Evolutionary conservation across 2,329 filamentous ascomycete species (phyloP).

Genomic region (Esteya vermicola): DNA sequence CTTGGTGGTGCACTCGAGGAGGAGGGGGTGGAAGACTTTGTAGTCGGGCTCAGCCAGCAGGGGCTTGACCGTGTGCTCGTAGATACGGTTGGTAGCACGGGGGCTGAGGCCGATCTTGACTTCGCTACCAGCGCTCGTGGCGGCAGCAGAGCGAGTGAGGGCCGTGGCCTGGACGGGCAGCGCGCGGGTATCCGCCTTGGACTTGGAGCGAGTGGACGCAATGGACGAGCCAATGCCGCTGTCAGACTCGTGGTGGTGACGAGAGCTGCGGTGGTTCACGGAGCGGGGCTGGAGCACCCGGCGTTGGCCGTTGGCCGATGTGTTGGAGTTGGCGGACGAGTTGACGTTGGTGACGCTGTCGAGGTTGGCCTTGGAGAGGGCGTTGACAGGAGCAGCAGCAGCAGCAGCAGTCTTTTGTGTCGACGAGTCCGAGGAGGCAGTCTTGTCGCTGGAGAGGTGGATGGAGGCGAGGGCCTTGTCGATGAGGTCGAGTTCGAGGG

Average conservation of each 20-base stretch:
- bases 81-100: conserved; percentile 62
- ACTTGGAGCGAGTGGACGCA: conserved; percentile 44
- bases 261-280: conserved; percentile 31
- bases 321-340: too few species aligned
- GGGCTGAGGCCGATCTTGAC: conserved; percentile 49
- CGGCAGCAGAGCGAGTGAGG: conserved; percentile 45
- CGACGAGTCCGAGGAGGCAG: too few species aligned
- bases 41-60: conserved; percentile 59
- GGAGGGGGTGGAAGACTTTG: conserved; percentile 67
- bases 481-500: conserved; percentile 50
- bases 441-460: conserved; percentile 14
- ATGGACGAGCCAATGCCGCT: conserved; percentile 81
- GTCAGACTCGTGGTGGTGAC: conserved; percentile 61
- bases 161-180: conserved; percentile 30
- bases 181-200: conserved; percentile 26
- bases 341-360: too few species aligned
- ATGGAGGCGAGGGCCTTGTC: conserved; percentile 34
- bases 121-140: conserved; percentile 28
- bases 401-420: too few species aligned
- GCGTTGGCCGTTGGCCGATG: conserved; percentile 21
- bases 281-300: conserved; percentile 36
- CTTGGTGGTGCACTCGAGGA: conserved; percentile 63
- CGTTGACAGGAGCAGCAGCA: too few species aligned
- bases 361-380: conserved; percentile 16
- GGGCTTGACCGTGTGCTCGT: conserved; percentile 64